Evolutionary conservation across 305 asterid genomes (phyloP).

Genomic region (Fraxinus sp.): DNA sequence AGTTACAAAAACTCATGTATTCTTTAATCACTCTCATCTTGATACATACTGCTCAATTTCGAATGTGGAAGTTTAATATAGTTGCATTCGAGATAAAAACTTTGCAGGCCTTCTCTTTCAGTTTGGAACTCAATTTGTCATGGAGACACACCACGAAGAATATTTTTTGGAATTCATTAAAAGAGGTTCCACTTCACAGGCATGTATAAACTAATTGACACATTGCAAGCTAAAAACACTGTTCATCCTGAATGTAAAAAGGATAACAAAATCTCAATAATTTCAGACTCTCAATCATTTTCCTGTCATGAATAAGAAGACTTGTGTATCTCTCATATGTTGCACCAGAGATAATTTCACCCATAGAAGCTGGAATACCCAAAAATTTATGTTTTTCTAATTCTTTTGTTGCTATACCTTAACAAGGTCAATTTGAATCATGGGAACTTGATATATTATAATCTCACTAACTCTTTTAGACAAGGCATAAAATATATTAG

Average conservation of each 20-base stretch:
- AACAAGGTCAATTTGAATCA: not conserved
- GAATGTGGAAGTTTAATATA: not conserved
- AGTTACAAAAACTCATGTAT: not conserved
- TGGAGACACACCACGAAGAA: not conserved
- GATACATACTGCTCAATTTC: not conserved
- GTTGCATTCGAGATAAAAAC: not conserved
- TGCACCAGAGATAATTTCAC: not conserved
- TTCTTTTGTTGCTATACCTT: not conserved
- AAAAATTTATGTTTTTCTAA: not conserved
- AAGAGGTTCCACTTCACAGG: not conserved
- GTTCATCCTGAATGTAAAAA: not conserved
- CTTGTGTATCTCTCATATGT: not conserved
- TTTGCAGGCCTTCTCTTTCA: not conserved
- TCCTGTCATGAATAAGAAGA: not conserved
- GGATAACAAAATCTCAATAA: not conserved
- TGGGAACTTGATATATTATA: not conserved
- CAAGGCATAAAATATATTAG: not conserved
- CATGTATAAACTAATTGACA: not conserved
- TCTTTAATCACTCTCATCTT: not conserved
- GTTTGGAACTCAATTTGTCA: not conserved
- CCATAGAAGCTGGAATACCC: not conserved
- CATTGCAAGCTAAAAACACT: slow-evolving; percentile 2
- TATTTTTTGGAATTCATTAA: not conserved
- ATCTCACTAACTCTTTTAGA: not conserved
- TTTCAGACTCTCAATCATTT: not conserved